A percentile compares a stretch with the other conserved stretches of the same genome.
Conservation (phyloP, 257 asterid species). For the Phtheirospermum japonicum region DNA sequence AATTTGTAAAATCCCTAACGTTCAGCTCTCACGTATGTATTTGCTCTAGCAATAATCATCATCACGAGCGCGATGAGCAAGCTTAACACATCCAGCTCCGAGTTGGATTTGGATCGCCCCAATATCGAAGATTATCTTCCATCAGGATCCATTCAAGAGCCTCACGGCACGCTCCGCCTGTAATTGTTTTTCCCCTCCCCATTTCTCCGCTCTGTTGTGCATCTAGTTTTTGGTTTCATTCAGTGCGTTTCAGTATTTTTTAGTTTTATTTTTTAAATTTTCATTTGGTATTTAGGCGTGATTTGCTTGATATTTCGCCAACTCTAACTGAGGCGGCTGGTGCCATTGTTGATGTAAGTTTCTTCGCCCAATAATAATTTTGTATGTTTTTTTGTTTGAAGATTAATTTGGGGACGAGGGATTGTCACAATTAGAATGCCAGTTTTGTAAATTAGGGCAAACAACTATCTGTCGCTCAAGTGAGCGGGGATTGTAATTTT, state of each 20-base stretch:
- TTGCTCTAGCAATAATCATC: not conserved
- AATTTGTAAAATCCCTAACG: no score
- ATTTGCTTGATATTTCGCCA: slow-evolving; percentile 91
- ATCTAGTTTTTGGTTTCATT: not conserved
- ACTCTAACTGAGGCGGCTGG: slow-evolving; percentile 97
- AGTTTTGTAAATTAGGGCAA: slow-evolving; percentile 26
- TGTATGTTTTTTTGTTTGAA: not conserved
- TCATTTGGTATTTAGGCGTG: slow-evolving; percentile 57
- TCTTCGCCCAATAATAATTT: not conserved
- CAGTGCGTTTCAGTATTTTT: not conserved
- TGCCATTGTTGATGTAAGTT: slow-evolving; percentile 84
- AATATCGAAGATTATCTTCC: slow-evolving; percentile 90
- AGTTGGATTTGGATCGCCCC: slow-evolving; percentile 91
- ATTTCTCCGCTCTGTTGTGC: not conserved
- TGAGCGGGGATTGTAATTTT: slow-evolving; percentile 1
- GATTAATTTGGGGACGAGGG: not conserved
- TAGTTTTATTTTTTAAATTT: no score
- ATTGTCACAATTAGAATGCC: no score
- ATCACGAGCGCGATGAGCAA: slow-evolving; percentile 34
- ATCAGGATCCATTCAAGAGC: slow-evolving; percentile 80
- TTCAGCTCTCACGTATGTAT: no score
- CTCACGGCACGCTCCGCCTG: slow-evolving; percentile 78
- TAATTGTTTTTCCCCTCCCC: slow-evolving; percentile 28
- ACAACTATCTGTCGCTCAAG: slow-evolving; percentile 19
- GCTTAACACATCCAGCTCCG: slow-evolving; percentile 56